Percentiles rank a stretch among this genome's conserved stretches.
Evolutionary conservation across 208 protist genomes (phyloP).

Genomic region (Wallacemonas rigidus): DNA sequence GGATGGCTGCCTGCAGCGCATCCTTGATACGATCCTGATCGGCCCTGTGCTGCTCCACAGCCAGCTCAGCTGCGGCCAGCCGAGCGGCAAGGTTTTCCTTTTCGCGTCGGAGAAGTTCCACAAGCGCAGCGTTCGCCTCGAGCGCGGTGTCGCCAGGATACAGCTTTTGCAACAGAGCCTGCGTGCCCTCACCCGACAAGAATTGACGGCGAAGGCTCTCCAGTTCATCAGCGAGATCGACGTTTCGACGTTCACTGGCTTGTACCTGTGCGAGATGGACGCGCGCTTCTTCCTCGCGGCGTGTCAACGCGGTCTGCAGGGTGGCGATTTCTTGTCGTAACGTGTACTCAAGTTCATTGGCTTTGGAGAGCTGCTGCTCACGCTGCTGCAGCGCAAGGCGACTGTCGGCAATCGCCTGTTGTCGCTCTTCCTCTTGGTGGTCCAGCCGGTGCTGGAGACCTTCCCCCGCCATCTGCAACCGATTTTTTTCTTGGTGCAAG

Average conservation of each 20-base stretch:
- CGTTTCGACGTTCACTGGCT: slow-evolving; percentile 5
- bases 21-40: background rate
- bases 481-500: slow-evolving; percentile 19
- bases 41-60: slow-evolving; percentile 7
- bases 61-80: slow-evolving; percentile 13
- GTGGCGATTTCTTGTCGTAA: slow-evolving; percentile 17
- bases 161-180: slow-evolving; percentile 50
- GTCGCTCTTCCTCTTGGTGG: slow-evolving; percentile 24
- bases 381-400: slow-evolving; percentile 2
- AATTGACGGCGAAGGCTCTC: slow-evolving; percentile 34
- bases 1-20: background rate
- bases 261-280: background rate
- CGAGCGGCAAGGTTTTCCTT: background rate
- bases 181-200: slow-evolving; percentile 43
- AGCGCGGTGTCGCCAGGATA: slow-evolving; percentile 62
- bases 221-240: slow-evolving; percentile 9
- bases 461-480: slow-evolving; percentile 18
- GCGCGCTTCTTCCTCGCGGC: slow-evolving; percentile 15
- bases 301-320: slow-evolving; percentile 23
- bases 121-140: slow-evolving; percentile 27
- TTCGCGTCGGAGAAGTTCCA: slow-evolving; percentile 9
- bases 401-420: slow-evolving; percentile 4
- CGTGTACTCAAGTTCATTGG: slow-evolving; percentile 8
- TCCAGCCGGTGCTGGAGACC: slow-evolving; percentile 26
- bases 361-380: slow-evolving; percentile 4